These are phyloP conservation scores for Euphorbia schlechtendalii DNA, from an alignment of 441 rosid species.

Conservation along the genomic window DNA sequence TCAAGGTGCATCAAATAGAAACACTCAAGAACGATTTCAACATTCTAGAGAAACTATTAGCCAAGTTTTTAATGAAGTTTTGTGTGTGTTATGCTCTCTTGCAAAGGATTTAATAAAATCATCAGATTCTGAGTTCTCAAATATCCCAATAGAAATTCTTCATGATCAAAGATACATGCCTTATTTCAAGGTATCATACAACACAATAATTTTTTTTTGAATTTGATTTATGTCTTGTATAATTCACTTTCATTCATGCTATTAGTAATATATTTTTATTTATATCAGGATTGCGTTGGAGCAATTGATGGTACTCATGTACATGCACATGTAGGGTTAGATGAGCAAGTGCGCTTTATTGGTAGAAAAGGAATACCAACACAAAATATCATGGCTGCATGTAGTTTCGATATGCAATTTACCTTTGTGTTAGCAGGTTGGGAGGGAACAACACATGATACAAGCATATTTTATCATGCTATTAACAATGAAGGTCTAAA, in stretches of 20 bases:
- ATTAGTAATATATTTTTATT: neutral
- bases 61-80: neutral
- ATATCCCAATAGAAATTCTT: neutral
- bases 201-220: neutral
- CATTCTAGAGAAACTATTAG: conserved; percentile 1
- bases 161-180: neutral
- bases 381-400: neutral
- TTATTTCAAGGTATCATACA: neutral
- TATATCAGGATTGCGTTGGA: neutral
- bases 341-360: neutral
- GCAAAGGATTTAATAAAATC: conserved; percentile 1
- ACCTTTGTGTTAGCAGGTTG: neutral
- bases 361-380: neutral
- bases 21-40: neutral
- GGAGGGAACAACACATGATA: neutral
- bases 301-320: neutral
- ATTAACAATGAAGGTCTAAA: neutral
- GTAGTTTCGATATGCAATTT: conserved; percentile 5
- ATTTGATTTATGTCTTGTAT: neutral
- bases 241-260: too few species aligned
- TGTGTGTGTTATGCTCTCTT: neutral
- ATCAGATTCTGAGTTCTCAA: neutral
- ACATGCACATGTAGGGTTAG: neutral
- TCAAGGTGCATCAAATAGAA: neutral
- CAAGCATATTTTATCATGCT: neutral